These are phyloP conservation scores for Plasmodium knowlesi DNA, from an alignment of 169 alveolate genomes.

Conservation along the genomic window DNA sequence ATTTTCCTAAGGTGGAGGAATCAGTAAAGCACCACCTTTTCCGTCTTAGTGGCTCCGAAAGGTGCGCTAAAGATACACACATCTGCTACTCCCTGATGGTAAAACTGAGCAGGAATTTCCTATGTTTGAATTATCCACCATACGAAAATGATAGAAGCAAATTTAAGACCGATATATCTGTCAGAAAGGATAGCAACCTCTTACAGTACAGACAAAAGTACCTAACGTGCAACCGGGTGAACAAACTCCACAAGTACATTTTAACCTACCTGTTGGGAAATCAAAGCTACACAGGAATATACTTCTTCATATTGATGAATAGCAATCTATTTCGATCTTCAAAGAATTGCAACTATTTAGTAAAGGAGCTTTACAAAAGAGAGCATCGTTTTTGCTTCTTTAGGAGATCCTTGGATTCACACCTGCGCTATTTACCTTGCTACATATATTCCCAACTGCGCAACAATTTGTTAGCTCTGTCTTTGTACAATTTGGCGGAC, in stretches of 20 bases:
- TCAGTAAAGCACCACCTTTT: background rate
- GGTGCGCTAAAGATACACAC: background rate
- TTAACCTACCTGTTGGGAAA: conserved; percentile 25
- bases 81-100: conserved; percentile 39
- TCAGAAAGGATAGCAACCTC: conserved; percentile 5
- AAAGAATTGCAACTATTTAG: conserved; percentile 41
- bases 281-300: conserved; percentile 39
- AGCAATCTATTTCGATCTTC: background rate
- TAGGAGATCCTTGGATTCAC: background rate
- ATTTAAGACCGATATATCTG: background rate
- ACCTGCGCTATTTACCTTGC: background rate
- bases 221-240: conserved; percentile 3
- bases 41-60: background rate
- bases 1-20: background rate
- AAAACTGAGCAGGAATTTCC: conserved; percentile 43
- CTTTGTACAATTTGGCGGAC: conserved; percentile 31
- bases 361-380: conserved; percentile 12
- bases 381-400: background rate
- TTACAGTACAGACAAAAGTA: conserved; percentile 25
- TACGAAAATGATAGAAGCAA: background rate
- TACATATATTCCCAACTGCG: conserved; percentile 39
- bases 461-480: conserved; percentile 24
- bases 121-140: conserved; percentile 44
- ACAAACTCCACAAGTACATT: conserved; percentile 28
- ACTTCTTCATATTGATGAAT: conserved; percentile 34